A percentile compares a stretch with the other conserved stretches of the same genome.
Conservation (phyloP, 129 eudicot genomes). For the Kitagawia praeruptora region DNA sequence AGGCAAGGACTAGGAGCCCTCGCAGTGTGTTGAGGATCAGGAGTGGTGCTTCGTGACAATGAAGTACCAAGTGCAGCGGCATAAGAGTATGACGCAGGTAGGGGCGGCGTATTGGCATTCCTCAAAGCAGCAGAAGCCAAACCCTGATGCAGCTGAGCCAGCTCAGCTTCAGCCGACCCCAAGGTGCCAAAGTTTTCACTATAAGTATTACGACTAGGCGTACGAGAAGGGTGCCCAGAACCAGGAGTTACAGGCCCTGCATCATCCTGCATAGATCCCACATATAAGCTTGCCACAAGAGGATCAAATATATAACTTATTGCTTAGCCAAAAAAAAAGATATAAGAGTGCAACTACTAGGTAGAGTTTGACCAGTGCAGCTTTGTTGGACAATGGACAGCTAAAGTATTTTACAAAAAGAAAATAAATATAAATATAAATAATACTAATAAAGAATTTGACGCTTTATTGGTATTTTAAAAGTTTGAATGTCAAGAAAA, state of each 20-base stretch:
- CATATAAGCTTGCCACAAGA: not conserved
- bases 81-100: not conserved
- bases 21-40: not conserved
- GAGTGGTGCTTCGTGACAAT: not conserved
- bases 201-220: not conserved
- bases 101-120: not conserved
- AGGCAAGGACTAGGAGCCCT: conserved; percentile 1
- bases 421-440: not conserved
- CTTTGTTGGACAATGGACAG: not conserved
- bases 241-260: not conserved
- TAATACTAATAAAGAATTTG: not conserved
- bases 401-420: not conserved
- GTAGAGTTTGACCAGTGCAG: not conserved
- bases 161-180: conserved; percentile 3
- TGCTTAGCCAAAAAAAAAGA: too few relatives aligned
- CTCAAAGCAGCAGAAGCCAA: not conserved
- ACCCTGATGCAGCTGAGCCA: not conserved
- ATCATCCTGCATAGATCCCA: not conserved
- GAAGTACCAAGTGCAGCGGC: conserved; percentile 1
- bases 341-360: not conserved
- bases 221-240: not conserved
- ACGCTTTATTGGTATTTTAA: not conserved
- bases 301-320: not conserved
- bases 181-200: not conserved
- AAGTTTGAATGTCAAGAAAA: not conserved